These are phyloP conservation scores for Umbelopsis isabellina DNA, from an alignment of 192 early-diverging fungal genomes.

Conservation along the genomic window DNA sequence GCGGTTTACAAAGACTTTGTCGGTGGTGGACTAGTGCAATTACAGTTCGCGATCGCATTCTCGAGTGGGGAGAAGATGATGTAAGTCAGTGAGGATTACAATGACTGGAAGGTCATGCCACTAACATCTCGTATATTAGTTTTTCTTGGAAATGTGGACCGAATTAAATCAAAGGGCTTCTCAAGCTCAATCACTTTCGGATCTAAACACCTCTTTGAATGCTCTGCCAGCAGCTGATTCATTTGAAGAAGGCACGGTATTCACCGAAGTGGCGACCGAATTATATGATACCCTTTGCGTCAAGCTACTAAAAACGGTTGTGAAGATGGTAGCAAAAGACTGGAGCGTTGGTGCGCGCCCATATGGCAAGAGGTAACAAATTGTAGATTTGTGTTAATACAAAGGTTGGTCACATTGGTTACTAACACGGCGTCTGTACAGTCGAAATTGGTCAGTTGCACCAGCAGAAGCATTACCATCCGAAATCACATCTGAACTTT, in stretches of 20 bases:
- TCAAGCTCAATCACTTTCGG: constrained; percentile 22
- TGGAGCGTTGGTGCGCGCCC: constrained; percentile 45
- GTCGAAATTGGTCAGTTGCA: constrained; percentile 52
- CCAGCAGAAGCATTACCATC: constrained; percentile 15
- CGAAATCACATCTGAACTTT: constrained; percentile 56
- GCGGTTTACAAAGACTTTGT: constrained; percentile 52
- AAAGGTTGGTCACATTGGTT: not conserved
- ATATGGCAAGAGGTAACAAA: constrained; percentile 45
- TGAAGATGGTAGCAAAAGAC: constrained; percentile 48
- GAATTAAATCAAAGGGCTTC: constrained; percentile 38
- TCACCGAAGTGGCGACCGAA: constrained; percentile 45
- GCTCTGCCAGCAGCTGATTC: constrained; percentile 13
- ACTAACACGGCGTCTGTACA: constrained; percentile 12
- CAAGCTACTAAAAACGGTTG: constrained; percentile 46
- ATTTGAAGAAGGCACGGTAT: constrained; percentile 37
- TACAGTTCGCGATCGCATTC: constrained; percentile 44
- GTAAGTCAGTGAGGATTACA: constrained; percentile 35
- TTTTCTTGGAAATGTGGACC: constrained; percentile 56
- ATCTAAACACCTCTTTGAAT: constrained; percentile 34
- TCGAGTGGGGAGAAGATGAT: constrained; percentile 58
- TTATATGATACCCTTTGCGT: constrained; percentile 16
- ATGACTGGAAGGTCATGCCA: too few species aligned
- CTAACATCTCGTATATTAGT: constrained; percentile 30
- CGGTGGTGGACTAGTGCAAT: constrained; percentile 56
- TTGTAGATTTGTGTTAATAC: too few species aligned